Percentiles rank a stretch among this genome's conserved stretches.
These are phyloP conservation scores for Salix caprea DNA, from an alignment of 345 rosid genomes.

Conservation along the genomic window DNA sequence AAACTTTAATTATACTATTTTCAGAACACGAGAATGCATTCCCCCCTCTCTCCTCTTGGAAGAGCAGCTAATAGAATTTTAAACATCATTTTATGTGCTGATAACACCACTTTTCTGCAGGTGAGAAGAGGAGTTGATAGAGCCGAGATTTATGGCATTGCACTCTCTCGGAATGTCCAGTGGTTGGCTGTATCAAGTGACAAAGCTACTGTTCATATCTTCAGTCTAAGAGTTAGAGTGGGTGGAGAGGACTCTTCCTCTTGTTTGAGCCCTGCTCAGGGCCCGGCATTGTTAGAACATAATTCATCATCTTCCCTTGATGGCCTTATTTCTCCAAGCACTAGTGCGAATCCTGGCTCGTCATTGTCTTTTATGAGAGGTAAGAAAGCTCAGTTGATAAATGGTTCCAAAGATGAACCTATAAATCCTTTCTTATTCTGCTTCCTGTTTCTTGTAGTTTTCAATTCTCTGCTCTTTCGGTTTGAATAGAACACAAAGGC, in stretches of 20 bases:
- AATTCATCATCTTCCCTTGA: slow-evolving; percentile 64
- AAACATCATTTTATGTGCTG: not conserved
- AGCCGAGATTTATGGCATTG: slow-evolving; percentile 80
- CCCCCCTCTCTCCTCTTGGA: too few relatives aligned
- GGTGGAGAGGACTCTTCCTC: slow-evolving; percentile 60
- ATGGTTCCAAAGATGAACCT: too few relatives aligned
- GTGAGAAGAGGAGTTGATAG: slow-evolving; percentile 88
- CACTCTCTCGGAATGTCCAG: slow-evolving; percentile 67
- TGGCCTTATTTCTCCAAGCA: slow-evolving; percentile 59
- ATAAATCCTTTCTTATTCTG: not conserved
- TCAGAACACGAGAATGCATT: too few relatives aligned
- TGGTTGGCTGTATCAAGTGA: slow-evolving; percentile 94
- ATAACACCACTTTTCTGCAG: slow-evolving; percentile 32
- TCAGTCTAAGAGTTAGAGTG: slow-evolving; percentile 79
- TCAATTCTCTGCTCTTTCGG: not conserved
- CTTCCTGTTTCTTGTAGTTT: not conserved
- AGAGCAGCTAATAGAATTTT: too few relatives aligned
- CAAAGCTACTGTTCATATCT: slow-evolving; percentile 82
- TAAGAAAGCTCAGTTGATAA: slow-evolving; percentile 17
- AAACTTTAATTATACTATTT: too few relatives aligned
- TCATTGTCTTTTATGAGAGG: slow-evolving; percentile 89
- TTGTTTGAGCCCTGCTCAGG: slow-evolving; percentile 28
- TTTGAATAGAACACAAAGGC: not conserved
- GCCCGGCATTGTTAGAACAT: slow-evolving; percentile 33
- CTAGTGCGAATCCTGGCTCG: slow-evolving; percentile 73